A percentile compares a stretch with the other conserved stretches of the same genome.
Evolutionary conservation across 148 eudicot genomes (phyloP).

Genomic region (Polygonum aviculare): DNA sequence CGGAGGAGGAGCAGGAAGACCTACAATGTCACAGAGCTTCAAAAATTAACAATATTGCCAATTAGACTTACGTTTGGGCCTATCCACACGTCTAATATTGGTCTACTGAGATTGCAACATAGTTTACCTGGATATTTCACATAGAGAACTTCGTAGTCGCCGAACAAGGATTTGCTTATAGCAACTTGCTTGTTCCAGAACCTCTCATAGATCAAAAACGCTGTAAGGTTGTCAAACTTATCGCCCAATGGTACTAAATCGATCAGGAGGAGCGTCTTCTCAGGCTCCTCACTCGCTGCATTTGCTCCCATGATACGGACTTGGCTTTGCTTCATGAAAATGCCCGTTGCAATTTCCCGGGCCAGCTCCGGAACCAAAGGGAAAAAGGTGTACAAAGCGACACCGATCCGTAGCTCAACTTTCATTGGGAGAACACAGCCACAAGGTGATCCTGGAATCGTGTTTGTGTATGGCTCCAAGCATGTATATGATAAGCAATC

Average conservation of each 20-base stretch:
- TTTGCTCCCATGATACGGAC: slow-evolving; percentile 93
- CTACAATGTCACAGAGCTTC: slow-evolving; percentile 19
- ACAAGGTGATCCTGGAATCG: slow-evolving; percentile 73
- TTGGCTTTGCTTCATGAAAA: slow-evolving; percentile 60
- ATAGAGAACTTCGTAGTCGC: slow-evolving; percentile 65
- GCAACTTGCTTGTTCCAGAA: slow-evolving; percentile 66
- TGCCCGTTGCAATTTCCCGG: slow-evolving; percentile 56
- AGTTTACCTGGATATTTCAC: slow-evolving; percentile 70
- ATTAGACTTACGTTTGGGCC: no score
- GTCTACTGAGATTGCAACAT: no score
- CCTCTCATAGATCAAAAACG: slow-evolving; percentile 45
- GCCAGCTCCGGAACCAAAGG: slow-evolving; percentile 79
- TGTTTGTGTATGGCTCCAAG: slow-evolving; percentile 61
- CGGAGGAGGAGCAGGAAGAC: slow-evolving; percentile 87
- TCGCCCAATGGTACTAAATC: slow-evolving; percentile 74
- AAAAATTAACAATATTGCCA: no score
- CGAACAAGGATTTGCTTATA: slow-evolving; percentile 49
- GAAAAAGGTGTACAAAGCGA: slow-evolving; percentile 63
- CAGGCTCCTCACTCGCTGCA: slow-evolving; percentile 51
- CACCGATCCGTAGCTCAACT: slow-evolving; percentile 67
- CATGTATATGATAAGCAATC: slow-evolving; percentile 68
- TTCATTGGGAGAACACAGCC: slow-evolving; percentile 78
- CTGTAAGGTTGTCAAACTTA: slow-evolving; percentile 55
- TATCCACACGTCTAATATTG: no score
- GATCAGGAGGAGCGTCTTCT: slow-evolving; percentile 58